Evolutionary conservation across 1,284 basidiomycete species (phyloP), one percentile per base, ranked within the genome.

Genomic region (Crepidotus sp.): DNA sequence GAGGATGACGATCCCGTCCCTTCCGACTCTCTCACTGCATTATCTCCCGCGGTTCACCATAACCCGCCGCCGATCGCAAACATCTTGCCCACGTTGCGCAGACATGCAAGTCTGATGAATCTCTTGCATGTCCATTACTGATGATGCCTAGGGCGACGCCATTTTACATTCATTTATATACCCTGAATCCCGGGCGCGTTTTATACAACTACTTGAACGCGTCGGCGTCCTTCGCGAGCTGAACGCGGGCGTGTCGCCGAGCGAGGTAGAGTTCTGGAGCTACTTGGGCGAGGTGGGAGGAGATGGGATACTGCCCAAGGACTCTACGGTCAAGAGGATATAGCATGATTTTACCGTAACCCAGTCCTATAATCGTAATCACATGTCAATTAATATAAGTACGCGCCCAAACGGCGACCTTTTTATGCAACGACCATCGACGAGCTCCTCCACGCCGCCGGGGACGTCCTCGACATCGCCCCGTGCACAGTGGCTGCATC

Each of bases 121-220:
- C 39, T 19, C 14, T 35, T 7, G n/a, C 27, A 33, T 24, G 15
- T 2, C 34, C 19, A 36, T 36, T 40, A 51, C 22, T 49, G 31
- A 24, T 40, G 15, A 30, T 31, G 37, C 44, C 4, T 50, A 87
- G 83, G 71, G 70, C 34, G 61, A 68, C 21, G 62, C 71, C 2
- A 62, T 88, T 34, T 58, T 86, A 22, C 64, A 61, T 17, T 61
- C 68, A 1, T 84, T 86, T 55, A 60, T 83, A 30, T 86, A 73
- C 55, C 83, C 83, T 1, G 80, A 84, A 45, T 83, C 83, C 8
- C 74, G 83, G 3, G 76, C 73, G 3, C 67, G 72, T 42, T 77
- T 85, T 46, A 48, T 81, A 15, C 62, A 67, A 36, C 62, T 83
- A 15, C 56, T 83, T 4, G 61, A 57, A n/a, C 59, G 57, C 13